These are phyloP conservation scores for Colletotrichum agaves DNA, from an alignment of 2,329 filamentous ascomycete genomes.

Conservation along the genomic window DNA sequence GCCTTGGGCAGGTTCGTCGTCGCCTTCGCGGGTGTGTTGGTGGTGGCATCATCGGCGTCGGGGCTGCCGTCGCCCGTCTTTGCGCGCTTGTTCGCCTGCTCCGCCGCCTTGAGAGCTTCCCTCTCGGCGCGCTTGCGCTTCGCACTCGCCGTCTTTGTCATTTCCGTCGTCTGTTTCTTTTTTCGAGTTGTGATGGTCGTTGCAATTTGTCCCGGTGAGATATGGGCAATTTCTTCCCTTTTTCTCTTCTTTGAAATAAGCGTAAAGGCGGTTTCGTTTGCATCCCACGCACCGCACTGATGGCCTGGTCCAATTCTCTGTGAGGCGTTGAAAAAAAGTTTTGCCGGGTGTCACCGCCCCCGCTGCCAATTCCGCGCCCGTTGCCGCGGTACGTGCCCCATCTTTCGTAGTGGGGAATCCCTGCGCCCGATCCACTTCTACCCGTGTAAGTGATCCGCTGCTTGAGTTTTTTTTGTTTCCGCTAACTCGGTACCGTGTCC, in stretches of 20 bases:
- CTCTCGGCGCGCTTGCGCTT: constrained; percentile 40
- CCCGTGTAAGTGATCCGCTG: constrained; percentile 20
- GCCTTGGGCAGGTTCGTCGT: constrained; percentile 40
- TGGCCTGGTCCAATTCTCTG: background rate
- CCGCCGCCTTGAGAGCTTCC: constrained; percentile 36
- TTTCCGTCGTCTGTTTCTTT: constrained; percentile 5
- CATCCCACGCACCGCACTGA: constrained; percentile 2
- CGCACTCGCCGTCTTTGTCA: constrained; percentile 39
- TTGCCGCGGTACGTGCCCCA: constrained; percentile 18
- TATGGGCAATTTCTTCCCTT: background rate
- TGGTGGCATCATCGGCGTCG: constrained; percentile 4
- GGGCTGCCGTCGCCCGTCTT: constrained; percentile 42
- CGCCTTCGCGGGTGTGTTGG: constrained; percentile 11
- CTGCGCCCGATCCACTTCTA: constrained; percentile 26
- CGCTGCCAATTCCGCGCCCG: background rate
- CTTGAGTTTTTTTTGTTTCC: background rate
- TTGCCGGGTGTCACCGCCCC: constrained; percentile 32
- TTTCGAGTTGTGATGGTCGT: too few species aligned
- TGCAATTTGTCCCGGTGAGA: background rate
- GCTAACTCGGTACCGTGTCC: background rate
- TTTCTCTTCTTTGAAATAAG: background rate
- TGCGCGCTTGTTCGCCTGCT: constrained; percentile 38
- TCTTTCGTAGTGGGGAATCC: constrained; percentile 6
- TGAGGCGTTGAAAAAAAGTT: constrained; percentile 35
- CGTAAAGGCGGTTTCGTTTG: background rate